Base-by-base conservation (phyloP, 2,329 filamentous ascomycete genomes). In the Phialocephala subalpina region DNA sequence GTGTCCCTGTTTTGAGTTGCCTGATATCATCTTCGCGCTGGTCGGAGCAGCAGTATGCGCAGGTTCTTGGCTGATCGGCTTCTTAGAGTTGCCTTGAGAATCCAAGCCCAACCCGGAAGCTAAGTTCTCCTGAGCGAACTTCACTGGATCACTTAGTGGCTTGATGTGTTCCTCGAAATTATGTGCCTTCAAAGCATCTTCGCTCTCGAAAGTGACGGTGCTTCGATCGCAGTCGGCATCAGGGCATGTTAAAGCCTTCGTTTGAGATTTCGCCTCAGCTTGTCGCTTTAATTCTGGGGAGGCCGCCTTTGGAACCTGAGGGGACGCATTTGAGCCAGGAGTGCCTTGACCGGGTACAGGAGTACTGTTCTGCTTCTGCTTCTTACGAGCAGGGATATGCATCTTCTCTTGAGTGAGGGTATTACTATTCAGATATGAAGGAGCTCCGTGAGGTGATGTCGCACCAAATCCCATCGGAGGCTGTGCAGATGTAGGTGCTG, bases 151-250 rank as follows among this genome's bases (percentile, higher is more conserved):
- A 67, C 86, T 80, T 49, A 80, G 77, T 6, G 87, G 87, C 73
- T 83, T 84, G 25, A 82, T 77, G 69, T 90, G 88, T 73, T 89
- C 87, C 64, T 89, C 84, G n/a, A 86, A 80, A 8, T 82, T 76
- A 71, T 90, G 88, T 12, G 77, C 73, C 62, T 83, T 81, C 58
- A 84, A 79, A 14, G 82, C 82, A 69, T 88, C 85, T 68, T 89
- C 84, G 7, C 78, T 86, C 1, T 81, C 72, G 70, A 89, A 90
- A 0, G 82, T 84, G 25, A 73, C 56, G 14, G 80, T 77, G 1
- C 82, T 81, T 69, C 80, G 79, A 33, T 88, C 86, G 70, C 88
- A 90, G 38, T 84, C 82, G 1, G 78, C 70, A 58, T 89, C 86
- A 22, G 82, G 78, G 75, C 88, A 90, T 25, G 63, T 66, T 18